Evolutionary conservation across 2,329 filamentous ascomycete species (phyloP).

Genomic region (Gaeumannomyces sp.): DNA sequence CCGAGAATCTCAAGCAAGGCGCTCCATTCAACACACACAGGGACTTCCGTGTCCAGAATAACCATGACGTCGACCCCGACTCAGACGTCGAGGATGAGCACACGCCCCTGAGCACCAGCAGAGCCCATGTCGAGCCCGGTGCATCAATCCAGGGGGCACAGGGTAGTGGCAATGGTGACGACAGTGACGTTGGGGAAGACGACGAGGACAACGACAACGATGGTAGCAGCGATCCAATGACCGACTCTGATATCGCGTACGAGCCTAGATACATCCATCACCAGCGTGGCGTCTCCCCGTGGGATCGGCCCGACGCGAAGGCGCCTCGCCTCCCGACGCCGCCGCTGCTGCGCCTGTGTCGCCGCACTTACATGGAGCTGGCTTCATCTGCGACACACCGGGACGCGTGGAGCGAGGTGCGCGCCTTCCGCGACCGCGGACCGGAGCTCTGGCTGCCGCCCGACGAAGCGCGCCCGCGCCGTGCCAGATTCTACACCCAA

Average conservation of each 20-base stretch:
- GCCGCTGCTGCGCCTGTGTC: slow-evolving; percentile 7
- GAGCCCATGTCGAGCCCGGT: no score
- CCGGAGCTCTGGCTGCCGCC: background rate
- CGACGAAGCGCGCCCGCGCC: background rate
- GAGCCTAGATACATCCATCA: no score
- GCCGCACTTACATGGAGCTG: slow-evolving; percentile 10
- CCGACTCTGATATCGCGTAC: no score
- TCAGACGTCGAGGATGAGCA: background rate
- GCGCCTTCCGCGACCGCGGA: background rate
- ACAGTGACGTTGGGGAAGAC: no score
- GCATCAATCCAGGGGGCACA: no score
- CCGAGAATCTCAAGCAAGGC: background rate
- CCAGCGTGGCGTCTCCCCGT: background rate
- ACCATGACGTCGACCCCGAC: slow-evolving; percentile 3
- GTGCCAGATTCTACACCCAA: background rate
- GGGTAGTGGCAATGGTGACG: background rate
- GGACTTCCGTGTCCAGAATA: background rate
- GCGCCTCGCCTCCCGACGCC: background rate
- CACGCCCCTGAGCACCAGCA: no score
- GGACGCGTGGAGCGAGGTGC: background rate
- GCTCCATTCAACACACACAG: background rate
- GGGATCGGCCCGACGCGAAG: slow-evolving; percentile 1
- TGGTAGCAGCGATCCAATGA: background rate
- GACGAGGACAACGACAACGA: background rate
- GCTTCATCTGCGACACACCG: background rate